Evolutionary conservation across 1,284 basidiomycete genomes (phyloP).

Genomic region (Cryptococcus sp.): DNA sequence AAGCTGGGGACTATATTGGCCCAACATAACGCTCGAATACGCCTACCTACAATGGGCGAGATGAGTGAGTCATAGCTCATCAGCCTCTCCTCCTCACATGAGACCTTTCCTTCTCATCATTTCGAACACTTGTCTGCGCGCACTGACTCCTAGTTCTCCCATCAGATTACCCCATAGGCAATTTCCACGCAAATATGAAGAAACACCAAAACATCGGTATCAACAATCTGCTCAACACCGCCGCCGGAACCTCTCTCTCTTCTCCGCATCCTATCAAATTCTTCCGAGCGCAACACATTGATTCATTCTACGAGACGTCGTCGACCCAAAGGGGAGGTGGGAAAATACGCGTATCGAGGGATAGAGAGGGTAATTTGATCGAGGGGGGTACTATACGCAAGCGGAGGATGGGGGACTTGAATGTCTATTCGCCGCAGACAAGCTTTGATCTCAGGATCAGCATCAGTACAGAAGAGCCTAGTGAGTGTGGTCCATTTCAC

Average conservation of each 20-base stretch:
- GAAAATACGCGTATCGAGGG: constrained; percentile 77
- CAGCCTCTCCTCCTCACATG: neutral
- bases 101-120: too few relatives aligned
- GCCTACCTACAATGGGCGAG: constrained; percentile 70
- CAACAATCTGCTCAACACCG: constrained; percentile 77
- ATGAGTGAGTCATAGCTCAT: constrained; percentile 81
- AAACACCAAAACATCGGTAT: constrained; percentile 77
- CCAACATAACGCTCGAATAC: constrained; percentile 48
- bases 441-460: constrained; percentile 87
- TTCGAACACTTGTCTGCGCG: neutral
- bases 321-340: constrained; percentile 18
- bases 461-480: constrained; percentile 69
- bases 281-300: constrained; percentile 69
- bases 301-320: constrained; percentile 63
- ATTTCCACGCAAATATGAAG: constrained; percentile 91
- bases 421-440: constrained; percentile 76
- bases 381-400: constrained; percentile 64
- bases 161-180: constrained; percentile 44
- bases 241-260: constrained; percentile 46
- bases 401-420: constrained; percentile 75
- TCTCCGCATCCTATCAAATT: constrained; percentile 64
- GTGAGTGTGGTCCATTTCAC: constrained; percentile 32
- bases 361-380: constrained; percentile 63
- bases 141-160: constrained; percentile 55
- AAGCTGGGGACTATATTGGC: constrained; percentile 82